These are phyloP conservation scores for Mycocentrospora acerina DNA, from an alignment of 2,329 filamentous ascomycete genomes.

Conservation along the genomic window DNA sequence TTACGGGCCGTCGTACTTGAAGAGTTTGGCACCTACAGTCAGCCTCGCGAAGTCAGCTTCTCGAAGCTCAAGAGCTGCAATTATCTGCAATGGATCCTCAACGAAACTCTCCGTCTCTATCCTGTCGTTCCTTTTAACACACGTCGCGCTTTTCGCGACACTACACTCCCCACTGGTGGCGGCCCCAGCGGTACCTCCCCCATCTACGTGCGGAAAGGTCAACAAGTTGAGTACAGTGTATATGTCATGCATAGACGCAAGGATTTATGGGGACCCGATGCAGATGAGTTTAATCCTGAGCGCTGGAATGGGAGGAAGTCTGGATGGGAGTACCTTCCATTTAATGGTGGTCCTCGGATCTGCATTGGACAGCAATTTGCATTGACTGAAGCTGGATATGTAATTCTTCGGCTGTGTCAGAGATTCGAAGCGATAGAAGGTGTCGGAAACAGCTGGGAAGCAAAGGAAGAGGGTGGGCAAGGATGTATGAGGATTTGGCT, in stretches of 20 bases:
- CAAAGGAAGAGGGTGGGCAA: constrained; percentile 22
- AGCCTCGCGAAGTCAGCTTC: constrained; percentile 46
- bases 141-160: constrained; percentile 33
- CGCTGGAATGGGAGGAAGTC: constrained; percentile 36
- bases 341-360: constrained; percentile 36
- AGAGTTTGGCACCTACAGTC: constrained; percentile 45
- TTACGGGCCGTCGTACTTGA: constrained; percentile 39
- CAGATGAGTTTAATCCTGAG: constrained; percentile 39
- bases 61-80: constrained; percentile 31
- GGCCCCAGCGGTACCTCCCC: constrained; percentile 38
- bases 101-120: constrained; percentile 39
- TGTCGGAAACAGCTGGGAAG: constrained; percentile 30
- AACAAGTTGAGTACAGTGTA: constrained; percentile 27
- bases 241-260: constrained; percentile 38
- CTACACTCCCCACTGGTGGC: constrained; percentile 38
- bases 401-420: constrained; percentile 29
- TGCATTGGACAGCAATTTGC: constrained; percentile 39
- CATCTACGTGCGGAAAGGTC: constrained; percentile 34
- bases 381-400: constrained; percentile 32
- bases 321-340: constrained; percentile 38
- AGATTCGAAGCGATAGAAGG: constrained; percentile 30
- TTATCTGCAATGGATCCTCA: constrained; percentile 37
- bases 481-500: constrained; percentile 24
- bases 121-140: constrained; percentile 36
- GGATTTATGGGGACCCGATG: constrained; percentile 42